Conservation (phyloP, 177 flowering plant species). For the Telopea speciosissima region DNA sequence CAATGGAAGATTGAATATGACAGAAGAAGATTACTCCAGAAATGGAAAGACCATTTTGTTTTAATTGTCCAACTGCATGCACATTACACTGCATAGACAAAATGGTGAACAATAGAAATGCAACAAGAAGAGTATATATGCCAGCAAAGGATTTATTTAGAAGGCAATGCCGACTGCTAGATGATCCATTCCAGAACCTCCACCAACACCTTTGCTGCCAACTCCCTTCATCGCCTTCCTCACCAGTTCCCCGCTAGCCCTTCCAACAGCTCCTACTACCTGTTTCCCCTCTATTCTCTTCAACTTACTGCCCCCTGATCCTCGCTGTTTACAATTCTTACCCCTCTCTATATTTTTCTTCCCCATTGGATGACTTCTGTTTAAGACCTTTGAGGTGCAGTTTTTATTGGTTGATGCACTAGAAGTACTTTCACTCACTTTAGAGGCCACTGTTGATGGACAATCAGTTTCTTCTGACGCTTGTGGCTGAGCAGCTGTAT, state of each 20-base stretch:
- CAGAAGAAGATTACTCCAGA: conserved; percentile 2
- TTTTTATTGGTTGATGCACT: conserved; percentile 10
- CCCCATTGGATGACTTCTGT: conserved; percentile 6
- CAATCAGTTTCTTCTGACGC: conserved; percentile 5
- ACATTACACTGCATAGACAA: background rate
- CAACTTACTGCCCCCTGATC: conserved; percentile 15
- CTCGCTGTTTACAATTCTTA: conserved; percentile 14
- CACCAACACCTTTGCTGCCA: conserved; percentile 14
- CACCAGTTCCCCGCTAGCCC: conserved; percentile 13
- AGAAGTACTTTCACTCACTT: conserved; percentile 7
- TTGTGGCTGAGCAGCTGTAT: conserved; percentile 12
- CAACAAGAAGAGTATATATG: background rate
- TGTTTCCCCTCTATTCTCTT: conserved; percentile 18
- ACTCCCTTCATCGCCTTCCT: conserved; percentile 27
- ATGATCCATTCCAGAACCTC: conserved; percentile 26
- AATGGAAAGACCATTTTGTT: conserved; percentile 5
- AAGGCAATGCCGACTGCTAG: conserved; percentile 34
- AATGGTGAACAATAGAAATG: background rate
- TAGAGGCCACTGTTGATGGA: background rate
- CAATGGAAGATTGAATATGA: background rate
- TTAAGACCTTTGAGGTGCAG: conserved; percentile 2
- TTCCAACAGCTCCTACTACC: conserved; percentile 11
- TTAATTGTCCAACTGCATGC: conserved; percentile 5
- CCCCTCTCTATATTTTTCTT: conserved; percentile 26
- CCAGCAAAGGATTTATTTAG: conserved; percentile 10